These are phyloP conservation scores for Verticillium tricorpus DNA, from an alignment of 2,329 filamentous ascomycete species.

Conservation along the genomic window DNA sequence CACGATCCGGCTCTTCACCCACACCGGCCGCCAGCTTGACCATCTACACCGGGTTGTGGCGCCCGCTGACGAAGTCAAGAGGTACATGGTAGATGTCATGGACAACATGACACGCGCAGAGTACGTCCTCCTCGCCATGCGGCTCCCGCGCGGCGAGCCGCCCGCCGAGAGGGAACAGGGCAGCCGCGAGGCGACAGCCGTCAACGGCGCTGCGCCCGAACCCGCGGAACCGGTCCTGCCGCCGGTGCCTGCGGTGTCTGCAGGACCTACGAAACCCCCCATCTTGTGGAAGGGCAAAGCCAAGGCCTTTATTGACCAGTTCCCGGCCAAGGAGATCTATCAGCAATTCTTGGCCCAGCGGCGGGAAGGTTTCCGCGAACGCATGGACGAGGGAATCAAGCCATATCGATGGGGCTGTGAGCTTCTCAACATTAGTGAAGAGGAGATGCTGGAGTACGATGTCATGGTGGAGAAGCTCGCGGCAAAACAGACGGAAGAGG, in stretches of 20 bases:
- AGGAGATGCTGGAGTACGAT: not conserved
- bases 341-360: slow-evolving; percentile 9
- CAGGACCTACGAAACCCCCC: slow-evolving; percentile 8
- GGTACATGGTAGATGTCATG: slow-evolving; percentile 69
- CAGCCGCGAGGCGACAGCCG: slow-evolving; percentile 3
- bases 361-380: slow-evolving; percentile 4
- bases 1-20: slow-evolving; percentile 54
- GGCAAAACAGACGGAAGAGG: not conserved
- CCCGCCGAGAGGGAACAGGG: slow-evolving; percentile 24
- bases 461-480: not conserved
- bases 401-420: not conserved
- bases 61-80: slow-evolving; percentile 56
- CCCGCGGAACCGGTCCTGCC: not conserved
- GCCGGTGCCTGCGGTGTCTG: slow-evolving; percentile 1
- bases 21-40: slow-evolving; percentile 53
- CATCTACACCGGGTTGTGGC: slow-evolving; percentile 58
- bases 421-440: not conserved
- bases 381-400: not conserved
- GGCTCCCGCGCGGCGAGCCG: slow-evolving; percentile 46
- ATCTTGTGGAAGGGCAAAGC: slow-evolving; percentile 10
- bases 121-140: slow-evolving; percentile 64
- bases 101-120: slow-evolving; percentile 64
- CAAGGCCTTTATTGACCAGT: slow-evolving; percentile 8
- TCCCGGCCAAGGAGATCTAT: slow-evolving; percentile 11
- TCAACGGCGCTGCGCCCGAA: not conserved